These are phyloP conservation scores for Ganoderma boninense DNA, from an alignment of 1,284 basidiomycete genomes.

Conservation along the genomic window DNA sequence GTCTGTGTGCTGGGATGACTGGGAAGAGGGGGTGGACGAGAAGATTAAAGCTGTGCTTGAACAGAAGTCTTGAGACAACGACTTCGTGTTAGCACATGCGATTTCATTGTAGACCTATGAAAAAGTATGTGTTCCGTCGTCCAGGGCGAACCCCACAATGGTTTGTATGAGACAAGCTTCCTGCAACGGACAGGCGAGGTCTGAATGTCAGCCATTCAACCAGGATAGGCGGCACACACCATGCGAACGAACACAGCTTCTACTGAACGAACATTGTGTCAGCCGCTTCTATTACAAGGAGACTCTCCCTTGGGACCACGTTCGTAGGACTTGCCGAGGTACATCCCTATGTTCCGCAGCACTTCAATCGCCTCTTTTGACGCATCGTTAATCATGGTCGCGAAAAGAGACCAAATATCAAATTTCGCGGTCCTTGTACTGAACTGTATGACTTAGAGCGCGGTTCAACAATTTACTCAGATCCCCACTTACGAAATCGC, in stretches of 20 bases:
- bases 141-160: too few species aligned
- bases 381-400: background rate
- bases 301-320: too few species aligned
- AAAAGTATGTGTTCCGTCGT: too few species aligned
- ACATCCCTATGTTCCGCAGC: background rate
- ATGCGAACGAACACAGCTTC: too few species aligned
- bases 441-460: background rate
- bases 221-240: too few species aligned
- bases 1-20: constrained; percentile 70
- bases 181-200: too few species aligned
- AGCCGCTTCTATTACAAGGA: too few species aligned
- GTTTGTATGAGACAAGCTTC: too few species aligned
- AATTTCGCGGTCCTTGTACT: background rate
- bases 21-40: constrained; percentile 60
- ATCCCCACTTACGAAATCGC: background rate
- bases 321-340: background rate
- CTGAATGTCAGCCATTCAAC: too few species aligned
- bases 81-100: background rate
- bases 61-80: background rate
- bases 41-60: constrained; percentile 40
- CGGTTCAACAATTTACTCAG: background rate
- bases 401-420: background rate
- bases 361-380: background rate
- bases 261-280: too few species aligned
- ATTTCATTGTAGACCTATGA: too few species aligned